Evolutionary conservation across 345 rosid species (phyloP).

Genomic region (Capsella bursapastoris): DNA sequence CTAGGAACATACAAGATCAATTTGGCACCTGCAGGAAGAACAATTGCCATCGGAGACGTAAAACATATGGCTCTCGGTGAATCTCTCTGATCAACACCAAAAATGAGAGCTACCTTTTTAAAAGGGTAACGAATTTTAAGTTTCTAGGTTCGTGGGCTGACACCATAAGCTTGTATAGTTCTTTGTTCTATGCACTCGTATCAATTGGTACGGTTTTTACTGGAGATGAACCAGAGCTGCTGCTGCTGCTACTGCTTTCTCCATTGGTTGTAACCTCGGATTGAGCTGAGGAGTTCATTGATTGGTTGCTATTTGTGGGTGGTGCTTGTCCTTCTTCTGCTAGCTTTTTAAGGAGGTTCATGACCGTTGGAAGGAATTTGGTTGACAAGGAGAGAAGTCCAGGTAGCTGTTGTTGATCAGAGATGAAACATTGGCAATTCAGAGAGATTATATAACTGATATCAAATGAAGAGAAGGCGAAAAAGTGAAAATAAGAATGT

Average conservation of each 20-base stretch:
- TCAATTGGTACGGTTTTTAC: conserved; percentile 54
- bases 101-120: conserved; percentile 41
- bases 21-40: conserved; percentile 43
- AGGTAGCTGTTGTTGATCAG: conserved; percentile 66
- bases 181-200: conserved; percentile 61
- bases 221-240: conserved; percentile 44
- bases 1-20: conserved; percentile 40
- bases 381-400: conserved; percentile 84
- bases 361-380: conserved; percentile 86
- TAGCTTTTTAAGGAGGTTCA: conserved; percentile 87
- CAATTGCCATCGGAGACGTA: conserved; percentile 54
- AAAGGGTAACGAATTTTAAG: conserved; percentile 32
- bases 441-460: conserved; percentile 17
- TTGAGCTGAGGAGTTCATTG: conserved; percentile 42
- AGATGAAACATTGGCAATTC: conserved; percentile 29
- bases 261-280: conserved; percentile 52
- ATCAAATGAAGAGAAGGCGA: conserved; percentile 20
- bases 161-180: conserved; percentile 45
- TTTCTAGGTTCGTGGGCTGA: conserved; percentile 31
- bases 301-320: conserved; percentile 55
- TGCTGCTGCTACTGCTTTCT: conserved; percentile 46
- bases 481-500: conserved; percentile 13
- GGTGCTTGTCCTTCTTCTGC: conserved; percentile 83
- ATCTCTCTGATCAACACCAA: conserved; percentile 47
- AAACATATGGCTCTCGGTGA: conserved; percentile 41